A percentile compares a stretch with the other conserved stretches of the same genome.
phyloP scores from a whole-genome alignment of 2,329 filamentous ascomycete species.

The Fusarium albidum region DNA sequence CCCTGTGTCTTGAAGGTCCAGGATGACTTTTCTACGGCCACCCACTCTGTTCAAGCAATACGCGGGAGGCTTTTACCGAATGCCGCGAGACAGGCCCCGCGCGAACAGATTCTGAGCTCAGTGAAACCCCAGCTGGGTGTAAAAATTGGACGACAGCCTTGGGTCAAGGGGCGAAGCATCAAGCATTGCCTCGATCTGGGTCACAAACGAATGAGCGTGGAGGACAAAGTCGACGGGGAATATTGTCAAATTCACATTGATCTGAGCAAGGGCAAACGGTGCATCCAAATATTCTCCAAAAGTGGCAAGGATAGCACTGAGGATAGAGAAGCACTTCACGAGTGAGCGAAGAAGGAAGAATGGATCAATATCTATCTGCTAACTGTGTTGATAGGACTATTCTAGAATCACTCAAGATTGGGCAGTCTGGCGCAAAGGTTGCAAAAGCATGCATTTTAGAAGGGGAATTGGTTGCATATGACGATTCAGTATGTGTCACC shows the following conservation, averaged over 20 bases:
- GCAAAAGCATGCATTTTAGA: constrained; percentile 77
- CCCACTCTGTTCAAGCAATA: constrained; percentile 57
- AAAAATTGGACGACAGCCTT: constrained; percentile 71
- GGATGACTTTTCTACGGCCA: constrained; percentile 70
- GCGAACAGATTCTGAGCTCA: constrained; percentile 35
- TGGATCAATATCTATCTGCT: constrained; percentile 3
- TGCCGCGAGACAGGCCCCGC: constrained; percentile 7
- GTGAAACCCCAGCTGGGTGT: constrained; percentile 65
- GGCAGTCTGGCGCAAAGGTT: constrained; percentile 64
- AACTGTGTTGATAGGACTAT: constrained; percentile 57
- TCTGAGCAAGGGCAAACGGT: constrained; percentile 59
- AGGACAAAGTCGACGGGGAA: constrained; percentile 87
- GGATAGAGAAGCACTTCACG: constrained; percentile 70
- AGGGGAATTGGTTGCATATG: constrained; percentile 84
- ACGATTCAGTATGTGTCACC: constrained; percentile 58
- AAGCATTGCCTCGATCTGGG: constrained; percentile 77
- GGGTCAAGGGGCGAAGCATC: constrained; percentile 74
- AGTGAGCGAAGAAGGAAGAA: constrained; percentile 44
- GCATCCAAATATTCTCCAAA: constrained; percentile 88
- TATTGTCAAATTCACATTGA: constrained; percentile 91
- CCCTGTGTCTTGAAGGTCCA: constrained; percentile 75
- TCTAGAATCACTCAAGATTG: constrained; percentile 69
- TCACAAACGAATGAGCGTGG: constrained; percentile 71
- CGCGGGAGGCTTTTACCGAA: constrained; percentile 35
- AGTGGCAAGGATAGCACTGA: constrained; percentile 87